Evolutionary conservation across 2,329 filamentous ascomycete genomes (phyloP).

Genomic region (Talaromyces sp.): DNA sequence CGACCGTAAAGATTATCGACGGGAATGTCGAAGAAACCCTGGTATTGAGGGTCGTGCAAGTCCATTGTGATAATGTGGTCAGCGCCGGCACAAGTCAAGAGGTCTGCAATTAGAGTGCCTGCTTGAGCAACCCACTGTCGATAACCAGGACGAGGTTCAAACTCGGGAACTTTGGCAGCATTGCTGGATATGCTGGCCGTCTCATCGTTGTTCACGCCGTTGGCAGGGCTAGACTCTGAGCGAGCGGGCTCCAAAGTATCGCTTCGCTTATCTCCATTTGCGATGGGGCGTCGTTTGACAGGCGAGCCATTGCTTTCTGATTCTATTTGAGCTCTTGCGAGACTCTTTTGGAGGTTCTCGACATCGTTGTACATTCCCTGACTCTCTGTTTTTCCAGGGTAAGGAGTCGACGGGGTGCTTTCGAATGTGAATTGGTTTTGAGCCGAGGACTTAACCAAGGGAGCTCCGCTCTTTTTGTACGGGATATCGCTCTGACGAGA

Average conservation of each 20-base stretch:
- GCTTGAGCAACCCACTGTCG: slow-evolving; percentile 98
- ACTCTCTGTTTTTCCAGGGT: slow-evolving; percentile 64
- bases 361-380: slow-evolving; percentile 62
- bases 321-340: slow-evolving; percentile 62
- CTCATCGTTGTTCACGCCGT: slow-evolving; percentile 43
- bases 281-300: slow-evolving; percentile 35
- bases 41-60: slow-evolving; percentile 91
- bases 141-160: slow-evolving; percentile 84
- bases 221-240: slow-evolving; percentile 24
- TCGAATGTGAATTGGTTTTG: slow-evolving; percentile 68
- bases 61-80: slow-evolving; percentile 99
- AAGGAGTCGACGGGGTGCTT: slow-evolving; percentile 81
- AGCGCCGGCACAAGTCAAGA: slow-evolving; percentile 89
- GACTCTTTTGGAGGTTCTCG: slow-evolving; percentile 65
- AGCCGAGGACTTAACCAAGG: slow-evolving; percentile 64
- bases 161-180: slow-evolving; percentile 53
- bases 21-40: slow-evolving; percentile 97
- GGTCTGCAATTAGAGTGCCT: slow-evolving; percentile 87
- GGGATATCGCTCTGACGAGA: slow-evolving; percentile 93
- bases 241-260: slow-evolving; percentile 36
- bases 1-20: slow-evolving; percentile 90
- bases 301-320: slow-evolving; percentile 46
- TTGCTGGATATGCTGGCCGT: slow-evolving; percentile 54
- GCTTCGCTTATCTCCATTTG: slow-evolving; percentile 37
- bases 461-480: slow-evolving; percentile 92